Evolutionary conservation across 805 yeast genomes (phyloP), one percentile per base, ranked within the genome.

Genomic region (Novakomyces olei): DNA sequence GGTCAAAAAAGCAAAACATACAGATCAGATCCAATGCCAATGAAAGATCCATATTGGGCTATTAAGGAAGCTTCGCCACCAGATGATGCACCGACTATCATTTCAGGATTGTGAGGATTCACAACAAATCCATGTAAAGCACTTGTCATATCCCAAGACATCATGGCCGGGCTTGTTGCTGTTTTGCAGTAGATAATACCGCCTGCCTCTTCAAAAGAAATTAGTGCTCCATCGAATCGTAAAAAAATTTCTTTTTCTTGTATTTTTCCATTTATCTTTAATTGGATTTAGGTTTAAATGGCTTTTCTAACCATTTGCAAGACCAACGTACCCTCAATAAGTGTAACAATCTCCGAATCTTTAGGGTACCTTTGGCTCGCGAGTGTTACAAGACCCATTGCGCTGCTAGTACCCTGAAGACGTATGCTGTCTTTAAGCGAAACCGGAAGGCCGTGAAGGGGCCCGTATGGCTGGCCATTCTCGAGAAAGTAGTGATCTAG

Each of bases 401-500:
- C 65, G 7, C 76, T 68, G 41, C 65, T 60, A 39, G 57, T 63
- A 17, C 66, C 72, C 34, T 51, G 55, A 43, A 57, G 64, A 39
- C 61, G 58, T 49, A 68, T 62, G 46, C 71, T 78, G 44, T 72
- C 80, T 43, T 72, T 72, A 28, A 72, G 50, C 0, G 78, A 71
- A 28, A 72, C 49, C 12, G 80, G 80, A 26, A 72, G 53, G 29
- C 80, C 80, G 42, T 72, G 80, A 37, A 72, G 51, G 7, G 77
- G 74, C 26, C 80, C 80, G 25, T 64, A 48, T 1, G 69, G 54
- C 38, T 61, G 55, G 17, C 76, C 75, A 25, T 61, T 57, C 29
- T 55, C 50, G 19, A 47, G 50, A 27, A 55, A 52, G 41, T 57
- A 51, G 5, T 59, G 60, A 45, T 72, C 79, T 37, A 70, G 55